Base-by-base conservation (phyloP, 2,329 filamentous ascomycete species). In the Sodiomyces alkalinus region DNA sequence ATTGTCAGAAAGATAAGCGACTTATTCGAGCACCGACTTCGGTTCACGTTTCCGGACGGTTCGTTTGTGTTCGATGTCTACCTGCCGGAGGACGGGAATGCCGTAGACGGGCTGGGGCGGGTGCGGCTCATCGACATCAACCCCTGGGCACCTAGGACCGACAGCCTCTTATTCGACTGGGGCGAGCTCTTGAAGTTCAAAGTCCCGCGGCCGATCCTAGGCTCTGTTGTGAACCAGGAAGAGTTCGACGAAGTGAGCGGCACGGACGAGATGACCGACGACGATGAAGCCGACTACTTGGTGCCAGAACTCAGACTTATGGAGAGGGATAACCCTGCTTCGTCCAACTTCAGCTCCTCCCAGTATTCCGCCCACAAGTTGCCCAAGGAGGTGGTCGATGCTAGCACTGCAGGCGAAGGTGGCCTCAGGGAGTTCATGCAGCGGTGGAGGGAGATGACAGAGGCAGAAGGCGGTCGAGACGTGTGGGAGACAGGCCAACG, bases 351-450 rank as follows among this genome's bases (percentile, higher is more conserved):
- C 47, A 74, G 70, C 39, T 79, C 80, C 4, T 71, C 83, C 2
- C 80, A 87, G 44, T 96, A 92, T 51, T 93, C 85, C 36, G 87
- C 90, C 3, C 87, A 96, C 48, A 98, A 96, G 54, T 57, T 98
- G 41, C 90, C 90, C 1, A 85, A 77, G 49, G 90, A 98, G 41
- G 83, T 96, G 3, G 86, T 94, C 3, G 72, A 78, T 40, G 74
- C 74, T 13, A 68, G 71, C 39, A 43, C 68, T 39, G 66, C 66
- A 1, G 79, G 80, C 4, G 72, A 80, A 31, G 80, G 79, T 3
- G 79, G 78, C 0, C 65, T 96, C 57, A 66, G 76, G 35, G 85
- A 92, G 52, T 86, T 90, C 55, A 72, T 80, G 35, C 64, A 66
- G 39, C 68, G 76, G 45, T 87, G 80, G 81, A 74, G 72, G 45